A percentile compares a stretch with the other conserved stretches of the same genome.
Evolutionary conservation across 2,329 filamentous ascomycete species (phyloP).

Genomic region (Cadophora gregata): DNA sequence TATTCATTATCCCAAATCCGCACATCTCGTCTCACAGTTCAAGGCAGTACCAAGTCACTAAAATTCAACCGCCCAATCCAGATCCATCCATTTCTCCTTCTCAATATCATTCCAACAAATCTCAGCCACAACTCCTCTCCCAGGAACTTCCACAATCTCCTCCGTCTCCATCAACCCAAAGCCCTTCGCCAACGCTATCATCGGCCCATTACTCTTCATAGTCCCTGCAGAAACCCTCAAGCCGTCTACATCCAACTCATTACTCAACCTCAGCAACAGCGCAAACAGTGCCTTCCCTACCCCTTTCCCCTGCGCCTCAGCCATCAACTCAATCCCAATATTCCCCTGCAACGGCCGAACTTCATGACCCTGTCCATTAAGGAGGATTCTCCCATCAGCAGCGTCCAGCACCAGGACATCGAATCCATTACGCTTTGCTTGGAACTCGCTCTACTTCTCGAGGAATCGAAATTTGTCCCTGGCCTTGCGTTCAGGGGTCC

Average conservation of each 20-base stretch:
- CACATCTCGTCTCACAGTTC: not conserved
- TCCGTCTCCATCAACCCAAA: slow-evolving; percentile 28
- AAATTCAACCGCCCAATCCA: not conserved
- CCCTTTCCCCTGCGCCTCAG: slow-evolving; percentile 21
- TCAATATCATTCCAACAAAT: slow-evolving; percentile 29
- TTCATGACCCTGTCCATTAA: not conserved
- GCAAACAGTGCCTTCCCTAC: slow-evolving; percentile 22
- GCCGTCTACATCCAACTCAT: slow-evolving; percentile 27
- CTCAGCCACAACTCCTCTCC: slow-evolving; percentile 30
- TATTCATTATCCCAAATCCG: not conserved
- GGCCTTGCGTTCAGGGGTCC: not conserved
- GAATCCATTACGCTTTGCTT: slow-evolving; percentile 12
- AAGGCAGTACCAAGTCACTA: not conserved
- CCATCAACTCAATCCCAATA: slow-evolving; percentile 18
- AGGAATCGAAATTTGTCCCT: not conserved
- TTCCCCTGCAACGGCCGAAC: slow-evolving; percentile 13
- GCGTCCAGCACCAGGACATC: slow-evolving; percentile 16
- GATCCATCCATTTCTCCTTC: slow-evolving; percentile 6
- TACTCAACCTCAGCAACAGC: slow-evolving; percentile 28
- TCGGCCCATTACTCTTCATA: slow-evolving; percentile 28
- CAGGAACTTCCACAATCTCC: slow-evolving; percentile 26
- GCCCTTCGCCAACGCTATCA: slow-evolving; percentile 30
- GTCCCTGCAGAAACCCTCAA: slow-evolving; percentile 25
- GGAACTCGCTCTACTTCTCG: not conserved
- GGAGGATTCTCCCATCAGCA: not conserved